phyloP scores from a whole-genome alignment of 345 rosid species.

The Carallia pectinifolia region DNA sequence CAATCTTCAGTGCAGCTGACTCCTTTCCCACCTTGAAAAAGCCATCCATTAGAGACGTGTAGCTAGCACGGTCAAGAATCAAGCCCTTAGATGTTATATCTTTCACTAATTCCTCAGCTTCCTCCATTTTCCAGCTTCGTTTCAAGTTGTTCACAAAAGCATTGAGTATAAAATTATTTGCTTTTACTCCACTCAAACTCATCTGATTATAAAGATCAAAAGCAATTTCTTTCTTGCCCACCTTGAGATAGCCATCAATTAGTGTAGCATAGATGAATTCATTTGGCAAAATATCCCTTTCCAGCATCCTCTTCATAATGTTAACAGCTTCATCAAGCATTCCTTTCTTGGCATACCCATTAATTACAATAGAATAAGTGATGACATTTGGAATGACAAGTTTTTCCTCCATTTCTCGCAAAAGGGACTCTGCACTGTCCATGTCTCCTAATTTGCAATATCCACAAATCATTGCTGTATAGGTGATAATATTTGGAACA shows the following conservation, averaged over 20 bases:
- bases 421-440: slow-evolving; percentile 44
- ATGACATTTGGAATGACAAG: slow-evolving; percentile 49
- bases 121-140: slow-evolving; percentile 55
- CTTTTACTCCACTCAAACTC: slow-evolving; percentile 56
- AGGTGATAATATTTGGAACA: slow-evolving; percentile 55
- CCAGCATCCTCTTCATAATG: slow-evolving; percentile 55
- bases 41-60: slow-evolving; percentile 87
- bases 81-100: slow-evolving; percentile 56
- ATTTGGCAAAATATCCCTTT: slow-evolving; percentile 50
- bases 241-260: slow-evolving; percentile 75
- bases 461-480: slow-evolving; percentile 72
- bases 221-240: slow-evolving; percentile 53
- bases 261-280: slow-evolving; percentile 50
- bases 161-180: slow-evolving; percentile 58
- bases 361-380: slow-evolving; percentile 66
- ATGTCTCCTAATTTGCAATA: slow-evolving; percentile 69
- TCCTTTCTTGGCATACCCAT: slow-evolving; percentile 70
- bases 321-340: slow-evolving; percentile 63
- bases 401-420: slow-evolving; percentile 60
- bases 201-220: slow-evolving; percentile 60
- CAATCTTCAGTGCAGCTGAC: slow-evolving; percentile 60
- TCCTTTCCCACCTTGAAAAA: slow-evolving; percentile 74
- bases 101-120: slow-evolving; percentile 46
- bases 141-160: slow-evolving; percentile 62
- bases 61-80: slow-evolving; percentile 64